These are phyloP conservation scores for Fusarium verticillioides DNA, from an alignment of 2,329 filamentous ascomycete genomes.

Conservation along the genomic window DNA sequence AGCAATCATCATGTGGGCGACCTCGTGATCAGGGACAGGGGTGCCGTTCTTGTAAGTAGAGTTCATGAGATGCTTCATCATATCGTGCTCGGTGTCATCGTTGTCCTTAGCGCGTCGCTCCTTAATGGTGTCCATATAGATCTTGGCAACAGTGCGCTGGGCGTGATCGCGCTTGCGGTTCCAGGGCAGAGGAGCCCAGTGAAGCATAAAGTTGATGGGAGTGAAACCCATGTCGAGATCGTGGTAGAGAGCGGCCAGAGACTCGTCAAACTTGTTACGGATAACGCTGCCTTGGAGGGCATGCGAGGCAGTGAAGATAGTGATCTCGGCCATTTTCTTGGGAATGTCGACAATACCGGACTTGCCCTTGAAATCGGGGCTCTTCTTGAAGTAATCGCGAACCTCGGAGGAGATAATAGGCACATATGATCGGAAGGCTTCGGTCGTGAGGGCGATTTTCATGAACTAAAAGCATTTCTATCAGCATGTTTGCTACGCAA, in stretches of 20 bases:
- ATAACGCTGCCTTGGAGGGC: slow-evolving; percentile 87
- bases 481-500: slow-evolving; percentile 24
- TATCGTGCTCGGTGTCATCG: slow-evolving; percentile 71
- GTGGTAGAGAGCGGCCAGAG: slow-evolving; percentile 85
- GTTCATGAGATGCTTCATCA: slow-evolving; percentile 91
- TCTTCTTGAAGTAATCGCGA: slow-evolving; percentile 75
- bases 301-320: slow-evolving; percentile 89
- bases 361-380: slow-evolving; percentile 72
- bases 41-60: slow-evolving; percentile 86
- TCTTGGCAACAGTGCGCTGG: slow-evolving; percentile 81
- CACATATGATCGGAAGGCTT: slow-evolving; percentile 80
- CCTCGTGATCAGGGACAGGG: slow-evolving; percentile 81
- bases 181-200: slow-evolving; percentile 89
- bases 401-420: slow-evolving; percentile 82
- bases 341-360: slow-evolving; percentile 78
- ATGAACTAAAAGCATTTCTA: slow-evolving; percentile 67
- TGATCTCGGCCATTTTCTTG: slow-evolving; percentile 83
- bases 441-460: slow-evolving; percentile 81
- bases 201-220: slow-evolving; percentile 89
- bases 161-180: slow-evolving; percentile 85
- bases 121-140: slow-evolving; percentile 85
- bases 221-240: slow-evolving; percentile 91
- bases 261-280: slow-evolving; percentile 81
- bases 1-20: slow-evolving; percentile 94
- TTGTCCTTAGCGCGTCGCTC: slow-evolving; percentile 68